Evolutionary conservation across 2,329 filamentous ascomycete genomes (phyloP), one percentile per base, ranked within the genome.

Genomic region (Ascochyta lentis): DNA sequence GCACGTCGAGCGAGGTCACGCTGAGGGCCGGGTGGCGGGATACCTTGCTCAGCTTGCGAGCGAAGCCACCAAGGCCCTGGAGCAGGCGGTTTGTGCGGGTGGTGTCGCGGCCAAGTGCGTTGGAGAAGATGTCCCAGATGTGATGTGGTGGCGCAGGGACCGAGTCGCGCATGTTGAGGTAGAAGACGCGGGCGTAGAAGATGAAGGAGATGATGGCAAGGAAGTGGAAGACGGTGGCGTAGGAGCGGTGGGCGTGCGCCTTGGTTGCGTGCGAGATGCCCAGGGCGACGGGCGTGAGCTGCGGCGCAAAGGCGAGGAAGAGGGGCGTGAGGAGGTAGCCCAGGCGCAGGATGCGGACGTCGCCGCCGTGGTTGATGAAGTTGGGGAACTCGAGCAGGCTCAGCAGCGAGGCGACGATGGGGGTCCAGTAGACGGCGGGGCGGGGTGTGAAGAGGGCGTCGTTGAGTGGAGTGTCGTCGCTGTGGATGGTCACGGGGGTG

Each of bases 21-120:
- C 81, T 81, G 27, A 88, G 81, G 22, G 81, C 82, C 0, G 86
- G 85, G 65, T 89, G 84, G 48, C 83, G 83, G 55, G 77, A 78
- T 46, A 84, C 77, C 1, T 80, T 37, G 78, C 80, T 24, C 83
- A 76, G 12, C 84, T 71, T 66, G 76, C 80, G 42, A 1, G 59
- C 63, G 4, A 68, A 61, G 15, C 50, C 62, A 29, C 61, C 63
- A 24, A 73, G 49, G 7, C 61, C 69, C 6, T 72, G 24, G 6
- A 70, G 58, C 3, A 75, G 52, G 19, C 68, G 65, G 48, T 68
- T 69, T 16, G 66, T 53, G 26, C 54, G 62, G 13, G 54, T 56
- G 76, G 77, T 13, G 75, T 80, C 74, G 52, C 81, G 76, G 38
- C 83, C 79, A 60, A 86, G 80, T 6, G 65, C 63, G 45, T 71